These are phyloP conservation scores for Rhizopogon vulgaris DNA, from an alignment of 768 basidiomycete genomes.

Conservation along the genomic window DNA sequence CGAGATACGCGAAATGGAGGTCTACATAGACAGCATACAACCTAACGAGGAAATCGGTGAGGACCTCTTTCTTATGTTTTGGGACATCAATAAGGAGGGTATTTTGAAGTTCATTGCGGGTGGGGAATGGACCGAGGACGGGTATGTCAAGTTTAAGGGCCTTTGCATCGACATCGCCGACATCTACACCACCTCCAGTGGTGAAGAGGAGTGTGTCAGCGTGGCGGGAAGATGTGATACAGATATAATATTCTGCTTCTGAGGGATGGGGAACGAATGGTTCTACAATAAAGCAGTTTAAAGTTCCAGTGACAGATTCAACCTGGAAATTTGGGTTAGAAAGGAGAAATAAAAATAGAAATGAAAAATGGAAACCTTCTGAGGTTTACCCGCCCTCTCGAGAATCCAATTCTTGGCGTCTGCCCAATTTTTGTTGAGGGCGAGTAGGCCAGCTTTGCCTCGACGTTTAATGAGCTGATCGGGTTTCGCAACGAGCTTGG, in stretches of 20 bases:
- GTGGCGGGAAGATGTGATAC: constrained; percentile 92
- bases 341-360: constrained; percentile 1
- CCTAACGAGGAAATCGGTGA: constrained; percentile 90
- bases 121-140: constrained; percentile 71
- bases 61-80: constrained; percentile 77
- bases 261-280: constrained; percentile 97
- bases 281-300: constrained; percentile 97
- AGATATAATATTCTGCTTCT: constrained; percentile 95
- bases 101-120: constrained; percentile 64
- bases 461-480: constrained; percentile 99
- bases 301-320: constrained; percentile 87
- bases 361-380: constrained; percentile 49
- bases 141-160: constrained; percentile 84
- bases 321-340: constrained; percentile 46
- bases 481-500: constrained; percentile 91
- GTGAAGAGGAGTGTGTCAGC: constrained; percentile 98
- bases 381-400: constrained; percentile 86
- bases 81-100: constrained; percentile 80
- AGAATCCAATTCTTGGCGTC: constrained; percentile 85
- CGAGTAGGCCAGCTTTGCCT: constrained; percentile 94
- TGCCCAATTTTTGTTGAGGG: constrained; percentile 89
- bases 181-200: constrained; percentile 97
- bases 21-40: constrained; percentile 98
- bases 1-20: constrained; percentile 98
- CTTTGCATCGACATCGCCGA: constrained; percentile 97